Evolutionary conservation across 495 filamentous ascomycete genomes (phyloP).

Genomic region (Penicillium fimorum): DNA sequence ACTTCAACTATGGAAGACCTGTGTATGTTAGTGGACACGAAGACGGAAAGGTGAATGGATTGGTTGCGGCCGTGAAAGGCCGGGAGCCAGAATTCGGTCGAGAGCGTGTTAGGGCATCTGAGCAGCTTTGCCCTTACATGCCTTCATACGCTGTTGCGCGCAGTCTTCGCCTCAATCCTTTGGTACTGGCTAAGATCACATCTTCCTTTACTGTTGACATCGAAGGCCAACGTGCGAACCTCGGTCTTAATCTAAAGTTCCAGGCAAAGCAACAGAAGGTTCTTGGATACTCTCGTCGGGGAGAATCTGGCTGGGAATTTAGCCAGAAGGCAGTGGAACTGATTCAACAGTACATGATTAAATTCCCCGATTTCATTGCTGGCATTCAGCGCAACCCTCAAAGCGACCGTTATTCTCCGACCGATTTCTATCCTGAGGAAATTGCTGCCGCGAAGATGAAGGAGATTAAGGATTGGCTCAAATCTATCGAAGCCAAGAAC

Average conservation of each 20-base stretch:
- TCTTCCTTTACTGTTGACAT: constrained; percentile 85
- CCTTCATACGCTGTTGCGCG: constrained; percentile 85
- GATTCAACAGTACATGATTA: constrained; percentile 83
- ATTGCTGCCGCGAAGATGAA: constrained; percentile 61
- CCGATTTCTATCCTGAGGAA: constrained; percentile 78
- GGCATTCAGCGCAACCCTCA: constrained; percentile 75
- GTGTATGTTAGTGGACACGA: constrained; percentile 76
- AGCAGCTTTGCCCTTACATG: constrained; percentile 68
- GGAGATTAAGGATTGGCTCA: constrained; percentile 90
- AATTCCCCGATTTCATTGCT: constrained; percentile 92
- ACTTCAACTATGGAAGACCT: constrained; percentile 88
- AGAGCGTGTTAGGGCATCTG: constrained; percentile 64
- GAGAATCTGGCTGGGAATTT: constrained; percentile 88
- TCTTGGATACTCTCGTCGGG: constrained; percentile 87
- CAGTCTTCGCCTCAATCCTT: constrained; percentile 74
- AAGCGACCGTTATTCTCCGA: constrained; percentile 71
- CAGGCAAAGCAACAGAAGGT: constrained; percentile 95
- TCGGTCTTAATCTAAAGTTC: constrained; percentile 96
- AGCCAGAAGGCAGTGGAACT: constrained; percentile 79
- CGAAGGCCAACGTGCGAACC: constrained; percentile 73
- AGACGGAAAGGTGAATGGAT: constrained; percentile 70
- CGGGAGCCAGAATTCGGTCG: constrained; percentile 81
- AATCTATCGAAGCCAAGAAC: constrained; percentile 79
- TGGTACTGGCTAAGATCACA: constrained; percentile 93
- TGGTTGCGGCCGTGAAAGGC: constrained; percentile 63